These are phyloP conservation scores for Rhizopogon vinicolor DNA, from an alignment of 768 basidiomycete genomes.

Conservation along the genomic window DNA sequence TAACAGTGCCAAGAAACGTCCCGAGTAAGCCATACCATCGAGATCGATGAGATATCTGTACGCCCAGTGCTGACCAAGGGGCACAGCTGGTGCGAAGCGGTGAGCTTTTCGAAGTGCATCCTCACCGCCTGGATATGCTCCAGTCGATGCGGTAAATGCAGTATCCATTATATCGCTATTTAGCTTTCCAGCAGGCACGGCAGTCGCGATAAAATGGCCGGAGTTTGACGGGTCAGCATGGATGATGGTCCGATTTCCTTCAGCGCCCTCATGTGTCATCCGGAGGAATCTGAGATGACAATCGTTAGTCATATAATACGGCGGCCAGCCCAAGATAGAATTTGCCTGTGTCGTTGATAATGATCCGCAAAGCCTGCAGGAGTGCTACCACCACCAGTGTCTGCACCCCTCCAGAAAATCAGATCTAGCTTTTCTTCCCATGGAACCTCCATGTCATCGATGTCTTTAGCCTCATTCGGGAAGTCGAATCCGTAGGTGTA, in stretches of 20 bases:
- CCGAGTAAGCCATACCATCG: conserved; percentile 95
- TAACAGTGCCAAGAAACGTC: conserved; percentile 79
- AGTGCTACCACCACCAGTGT: conserved; percentile 88
- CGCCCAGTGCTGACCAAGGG: conserved; percentile 83
- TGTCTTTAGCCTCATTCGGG: conserved; percentile 64
- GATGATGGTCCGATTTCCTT: conserved; percentile 55
- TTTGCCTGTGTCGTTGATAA: conserved; percentile 83
- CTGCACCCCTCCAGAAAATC: conserved; percentile 95
- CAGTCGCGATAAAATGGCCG: conserved; percentile 52
- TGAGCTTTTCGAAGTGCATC: conserved; percentile 57
- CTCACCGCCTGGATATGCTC: conserved; percentile 75
- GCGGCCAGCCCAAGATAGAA: conserved; percentile 12
- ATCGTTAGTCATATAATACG: background rate
- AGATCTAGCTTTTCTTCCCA: conserved; percentile 88
- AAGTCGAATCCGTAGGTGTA: conserved; percentile 94
- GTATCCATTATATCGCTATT: conserved; percentile 85
- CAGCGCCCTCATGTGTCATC: conserved; percentile 55
- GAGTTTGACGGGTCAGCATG: conserved; percentile 65
- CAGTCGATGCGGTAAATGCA: conserved; percentile 78
- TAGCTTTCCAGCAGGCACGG: conserved; percentile 53
- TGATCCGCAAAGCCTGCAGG: conserved; percentile 78
- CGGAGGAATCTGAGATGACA: conserved; percentile 53
- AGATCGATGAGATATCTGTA: conserved; percentile 92
- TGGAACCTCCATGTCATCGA: conserved; percentile 81
- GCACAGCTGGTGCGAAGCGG: conserved; percentile 71